Percentiles rank a stretch among this genome's conserved stretches.
Conservation (phyloP, 441 rosid genomes). For the Croton setiger region DNA sequence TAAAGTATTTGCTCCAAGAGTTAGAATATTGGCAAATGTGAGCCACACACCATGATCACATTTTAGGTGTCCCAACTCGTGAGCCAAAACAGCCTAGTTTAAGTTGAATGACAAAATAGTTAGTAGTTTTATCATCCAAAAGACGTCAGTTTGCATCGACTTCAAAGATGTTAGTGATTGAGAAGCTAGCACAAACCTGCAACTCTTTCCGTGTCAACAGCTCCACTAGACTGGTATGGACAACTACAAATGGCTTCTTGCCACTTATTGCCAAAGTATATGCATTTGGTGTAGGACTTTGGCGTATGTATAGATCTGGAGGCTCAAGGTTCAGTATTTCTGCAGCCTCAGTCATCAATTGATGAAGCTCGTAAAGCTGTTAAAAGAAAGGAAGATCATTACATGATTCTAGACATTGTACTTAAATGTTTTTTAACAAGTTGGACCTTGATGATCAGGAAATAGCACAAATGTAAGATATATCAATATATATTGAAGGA, state of each 20-base stretch:
- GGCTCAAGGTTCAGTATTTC: slow-evolving; percentile 70
- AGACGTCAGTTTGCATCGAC: neutral
- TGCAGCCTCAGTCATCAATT: slow-evolving; percentile 80
- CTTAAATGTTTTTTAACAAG: neutral
- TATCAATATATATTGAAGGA: neutral
- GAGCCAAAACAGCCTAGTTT: slow-evolving; percentile 89
- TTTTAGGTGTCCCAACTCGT: slow-evolving; percentile 93
- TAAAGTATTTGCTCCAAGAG: slow-evolving; percentile 79
- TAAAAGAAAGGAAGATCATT: slow-evolving; percentile 9
- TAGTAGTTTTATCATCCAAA: slow-evolving; percentile 20
- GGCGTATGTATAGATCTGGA: slow-evolving; percentile 90
- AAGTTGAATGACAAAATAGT: slow-evolving; percentile 23
- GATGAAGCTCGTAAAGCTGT: slow-evolving; percentile 88
- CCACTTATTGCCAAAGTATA: slow-evolving; percentile 87
- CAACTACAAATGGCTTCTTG: slow-evolving; percentile 86
- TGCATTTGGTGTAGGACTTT: slow-evolving; percentile 91
- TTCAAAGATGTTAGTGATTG: slow-evolving; percentile 15
- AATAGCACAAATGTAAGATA: neutral
- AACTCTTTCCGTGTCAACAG: slow-evolving; percentile 76
- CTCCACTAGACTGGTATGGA: slow-evolving; percentile 90
- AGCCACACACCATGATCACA: slow-evolving; percentile 98
- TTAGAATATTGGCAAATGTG: slow-evolving; percentile 87
- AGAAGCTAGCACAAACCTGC: slow-evolving; percentile 53
- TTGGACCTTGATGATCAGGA: neutral
- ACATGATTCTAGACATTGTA: neutral